These are phyloP conservation scores for Linnemannia hyalina DNA, from an alignment of 192 early-diverging fungal species.

Conservation along the genomic window DNA sequence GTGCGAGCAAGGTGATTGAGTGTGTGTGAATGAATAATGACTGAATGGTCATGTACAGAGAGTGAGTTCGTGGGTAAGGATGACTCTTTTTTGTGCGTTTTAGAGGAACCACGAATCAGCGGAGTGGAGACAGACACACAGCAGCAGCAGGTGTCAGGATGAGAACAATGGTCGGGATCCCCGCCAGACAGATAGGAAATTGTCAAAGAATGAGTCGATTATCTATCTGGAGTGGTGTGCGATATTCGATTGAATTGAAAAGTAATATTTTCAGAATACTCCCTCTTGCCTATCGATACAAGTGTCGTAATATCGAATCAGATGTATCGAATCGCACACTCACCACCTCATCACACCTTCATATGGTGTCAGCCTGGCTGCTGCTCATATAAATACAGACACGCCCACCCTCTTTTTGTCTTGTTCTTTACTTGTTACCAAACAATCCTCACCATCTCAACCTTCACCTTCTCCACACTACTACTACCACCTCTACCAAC, in stretches of 20 bases:
- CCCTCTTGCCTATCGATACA: not conserved
- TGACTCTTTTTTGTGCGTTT: not conserved
- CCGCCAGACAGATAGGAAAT: not conserved
- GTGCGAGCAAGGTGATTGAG: no score
- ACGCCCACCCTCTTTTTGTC: not conserved
- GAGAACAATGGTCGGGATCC: not conserved
- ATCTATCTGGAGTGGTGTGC: not conserved
- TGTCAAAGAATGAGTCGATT: slow-evolving; percentile 2
- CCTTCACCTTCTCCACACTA: not conserved
- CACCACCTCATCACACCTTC: not conserved
- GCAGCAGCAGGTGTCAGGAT: not conserved
- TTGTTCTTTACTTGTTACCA: slow-evolving; percentile 9
- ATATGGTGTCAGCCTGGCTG: not conserved
- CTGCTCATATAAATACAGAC: slow-evolving; percentile 19
- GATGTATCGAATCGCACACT: not conserved
- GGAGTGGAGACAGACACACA: not conserved
- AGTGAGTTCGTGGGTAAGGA: not conserved
- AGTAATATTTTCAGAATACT: not conserved
- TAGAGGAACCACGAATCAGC: slow-evolving; percentile 6
- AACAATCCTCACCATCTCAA: slow-evolving; percentile 3
- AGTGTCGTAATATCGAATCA: slow-evolving; percentile 10
- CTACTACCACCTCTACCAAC: not conserved
- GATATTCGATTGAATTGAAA: not conserved
- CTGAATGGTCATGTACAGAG: not conserved
- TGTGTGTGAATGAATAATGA: not conserved